Evolutionary conservation across 768 basidiomycete species (phyloP), one percentile per base, ranked within the genome.

Genomic region (Galerina sulciceps): DNA sequence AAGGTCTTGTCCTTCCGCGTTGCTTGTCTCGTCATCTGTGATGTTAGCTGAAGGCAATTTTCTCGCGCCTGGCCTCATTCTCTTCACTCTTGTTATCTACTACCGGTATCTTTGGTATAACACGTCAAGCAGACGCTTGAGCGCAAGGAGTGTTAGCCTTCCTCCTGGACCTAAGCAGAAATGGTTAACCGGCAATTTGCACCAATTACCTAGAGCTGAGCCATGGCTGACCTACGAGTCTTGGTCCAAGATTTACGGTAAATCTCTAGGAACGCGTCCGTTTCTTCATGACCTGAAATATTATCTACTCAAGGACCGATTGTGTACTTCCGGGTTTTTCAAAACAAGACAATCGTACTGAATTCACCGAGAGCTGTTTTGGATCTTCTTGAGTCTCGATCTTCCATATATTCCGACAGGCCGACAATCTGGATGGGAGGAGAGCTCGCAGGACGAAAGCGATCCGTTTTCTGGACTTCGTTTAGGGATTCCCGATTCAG

Each of bases 401-500:
- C 81, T 8, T 66, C 65, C 10, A 77, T 81, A 44, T 84, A 85
- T 61, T 83, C 83, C 4, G 82, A 82, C 59, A 70, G 83, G 34
- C 82, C 82, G 1, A 60, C 62, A 1, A 38, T 46, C 4, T 72
- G 69, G 70, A 73, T 79, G 71, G 45, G 60, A 26, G 63, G 67
- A 14, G 70, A 72, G 6, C 61, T 80, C 10, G 71, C 71, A 1
- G 70, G 71, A 8, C 66, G 74, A n/a, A 65, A 67, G 35, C 41
- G 57, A 31, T 61, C 66, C 6, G 71, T 77, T 2, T 76, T 80
- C 64, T 58, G 57, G 35, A 71, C 74, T 8, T 69, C 69, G 6
- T 69, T 67, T 13, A 35, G 58, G 18, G 62, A 76, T 58, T 67
- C 72, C 15, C 69, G 76, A 34, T 71, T 78, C 59, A 75, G 69